These are phyloP conservation scores for Macrolepiota dolichaula DNA, from an alignment of 768 basidiomycete genomes.

Conservation along the genomic window DNA sequence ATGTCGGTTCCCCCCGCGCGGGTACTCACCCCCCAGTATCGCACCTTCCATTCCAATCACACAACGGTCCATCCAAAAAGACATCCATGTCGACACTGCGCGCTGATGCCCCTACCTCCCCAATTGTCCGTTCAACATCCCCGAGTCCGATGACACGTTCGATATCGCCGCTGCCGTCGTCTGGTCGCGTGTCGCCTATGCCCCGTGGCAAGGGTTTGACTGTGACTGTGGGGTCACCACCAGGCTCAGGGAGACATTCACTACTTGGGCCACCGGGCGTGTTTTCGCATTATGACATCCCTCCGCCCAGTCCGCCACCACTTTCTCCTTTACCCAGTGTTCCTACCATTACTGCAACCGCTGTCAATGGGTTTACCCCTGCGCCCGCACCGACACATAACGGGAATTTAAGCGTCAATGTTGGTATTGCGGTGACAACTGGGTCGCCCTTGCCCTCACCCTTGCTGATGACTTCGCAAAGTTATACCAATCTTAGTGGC, in stretches of 20 bases:
- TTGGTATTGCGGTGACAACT: constrained; percentile 7
- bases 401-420: constrained; percentile 7
- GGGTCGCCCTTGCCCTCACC: constrained; percentile 10
- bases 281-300: constrained; percentile 44
- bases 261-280: constrained; percentile 34
- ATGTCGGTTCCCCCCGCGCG: background rate
- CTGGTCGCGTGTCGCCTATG: constrained; percentile 14
- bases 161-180: background rate
- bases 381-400: background rate
- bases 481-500: background rate
- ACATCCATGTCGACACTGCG: constrained; percentile 1
- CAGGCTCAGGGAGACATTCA: constrained; percentile 4
- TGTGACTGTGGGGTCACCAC: constrained; percentile 2
- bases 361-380: background rate
- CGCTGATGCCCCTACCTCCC: background rate
- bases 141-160: background rate
- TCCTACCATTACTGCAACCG: constrained; percentile 13
- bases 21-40: background rate
- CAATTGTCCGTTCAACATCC: background rate
- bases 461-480: constrained; percentile 5
- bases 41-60: background rate
- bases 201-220: background rate
- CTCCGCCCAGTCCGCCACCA: constrained; percentile 51
- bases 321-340: constrained; percentile 39
- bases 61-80: background rate